Evolutionary conservation across 140 eudicot species (phyloP), one percentile per base, ranked within the genome.

Genomic region (Senecio squalidus): DNA sequence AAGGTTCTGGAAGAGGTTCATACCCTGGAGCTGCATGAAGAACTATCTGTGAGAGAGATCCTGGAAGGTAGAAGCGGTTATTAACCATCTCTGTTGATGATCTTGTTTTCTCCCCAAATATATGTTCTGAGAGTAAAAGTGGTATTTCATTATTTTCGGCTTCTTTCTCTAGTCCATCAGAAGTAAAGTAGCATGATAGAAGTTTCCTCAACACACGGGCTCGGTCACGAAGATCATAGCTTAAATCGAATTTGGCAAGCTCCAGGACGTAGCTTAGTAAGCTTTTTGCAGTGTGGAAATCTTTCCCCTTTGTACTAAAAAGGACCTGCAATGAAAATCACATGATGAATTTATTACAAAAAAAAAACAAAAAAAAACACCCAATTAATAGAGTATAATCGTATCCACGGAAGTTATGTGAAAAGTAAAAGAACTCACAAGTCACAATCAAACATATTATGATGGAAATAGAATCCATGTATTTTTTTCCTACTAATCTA

Each of bases 1-100:
- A 81, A 41, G 96, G 98, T 50, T 84, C 79, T 4, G 98, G 98
- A 40, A 86, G 94, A 64, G 96, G 94, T 73, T 91, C 96, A 49
- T 91, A 91, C 18, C 85, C 89, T 27, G 94, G 96, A 63, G 96
- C 98, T 59, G 95, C 96, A 75, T 91, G 98, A 33, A 83, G 88
- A 61, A 86, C 98, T 63, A 91, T 81, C 66, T 83, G 94, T 15
- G 94, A 91, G 66, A 86, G 98, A 62, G 96, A 83, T 50, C 98
- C 98, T n/a, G 98, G 98, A 63, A 91, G 96, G 80, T 86, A 91
- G 67, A 81, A 86, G 6, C 96, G 80, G 51, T 71, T 69, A 64
- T 74, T 81, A 47, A 64, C 69, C 36, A 73, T 57, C 62, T 91
- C 86, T 36, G 75, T 45, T 40, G 81, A 60, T 18, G 71, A 34